Evolutionary conservation across 257 asterid species (phyloP), one percentile per base, ranked within the genome.

Genomic region (Nicotiana otophora): DNA sequence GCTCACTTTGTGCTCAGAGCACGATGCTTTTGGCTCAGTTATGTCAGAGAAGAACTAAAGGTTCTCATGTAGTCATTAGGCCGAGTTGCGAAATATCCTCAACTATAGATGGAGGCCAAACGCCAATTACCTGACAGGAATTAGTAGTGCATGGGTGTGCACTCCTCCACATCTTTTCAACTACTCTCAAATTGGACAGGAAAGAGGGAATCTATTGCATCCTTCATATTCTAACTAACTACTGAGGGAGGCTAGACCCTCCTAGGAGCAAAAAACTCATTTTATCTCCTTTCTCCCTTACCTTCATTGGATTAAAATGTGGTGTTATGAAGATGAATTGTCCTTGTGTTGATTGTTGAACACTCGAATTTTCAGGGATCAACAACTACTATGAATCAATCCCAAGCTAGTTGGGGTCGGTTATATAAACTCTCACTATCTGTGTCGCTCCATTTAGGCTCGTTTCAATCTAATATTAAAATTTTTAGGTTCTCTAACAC

Each of bases 1-100:
- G 61, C 57, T 10, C 77, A 31, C 65, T 19, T 70, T 80, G 60
- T 76, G 31, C 64, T 80, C n/a, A 19, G n/a, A 48, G 42, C 65
- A 58, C 8, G 48, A 3, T 80, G 60, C 20, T 8, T 46, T 60
- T 16, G 19, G 19, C 46, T 69, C 77, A 69, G 33, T 36, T 69
- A 26, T 68, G 57, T 69, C 57, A 39, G 57, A 69, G 12, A 9
- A 42, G 19, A 53, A 46, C 34, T 72, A 23, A 42, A 72, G 60
- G 60, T 72, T 72, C 36, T 72, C 78, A 23, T 72, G 78, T 46
- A 72, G 78, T 72, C 36, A 72, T 20, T 72, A 11, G 60, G 36
- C 28, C 20, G n/a, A n/a, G 14, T 20, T 72, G 60, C 9, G 14
- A 72, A 72, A 42, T 72, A 42, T 72, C 60, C 78, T 46, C 42